Evolutionary conservation across 2,329 filamentous ascomycete species (phyloP).

Genomic region (Penicillium sp.): DNA sequence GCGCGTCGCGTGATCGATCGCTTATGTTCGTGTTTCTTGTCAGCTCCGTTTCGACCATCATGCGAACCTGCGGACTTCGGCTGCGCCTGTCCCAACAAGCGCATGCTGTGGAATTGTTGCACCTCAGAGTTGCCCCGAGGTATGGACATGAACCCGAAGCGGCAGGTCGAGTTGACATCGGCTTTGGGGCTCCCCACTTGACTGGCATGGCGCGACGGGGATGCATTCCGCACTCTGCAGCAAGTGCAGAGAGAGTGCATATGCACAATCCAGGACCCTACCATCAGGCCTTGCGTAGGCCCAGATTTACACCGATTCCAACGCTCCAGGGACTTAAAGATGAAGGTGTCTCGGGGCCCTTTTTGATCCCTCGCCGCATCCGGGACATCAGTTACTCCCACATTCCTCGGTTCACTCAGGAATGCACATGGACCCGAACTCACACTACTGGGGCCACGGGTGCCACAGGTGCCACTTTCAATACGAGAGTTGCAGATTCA

Average conservation of each 20-base stretch:
- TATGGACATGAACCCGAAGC: background rate
- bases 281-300: background rate
- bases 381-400: slow-evolving; percentile 7
- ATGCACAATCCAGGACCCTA: background rate
- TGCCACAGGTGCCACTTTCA: slow-evolving; percentile 11
- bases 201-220: background rate
- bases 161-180: background rate
- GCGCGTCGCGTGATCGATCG: background rate
- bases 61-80: background rate
- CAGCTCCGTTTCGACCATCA: background rate
- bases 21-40: background rate
- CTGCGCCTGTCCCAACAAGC: background rate
- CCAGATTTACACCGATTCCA: background rate
- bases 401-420: slow-evolving; percentile 1
- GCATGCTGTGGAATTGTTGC: background rate
- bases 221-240: background rate
- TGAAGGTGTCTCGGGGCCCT: background rate
- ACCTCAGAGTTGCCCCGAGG: background rate
- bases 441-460: slow-evolving; percentile 2
- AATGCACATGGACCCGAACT: slow-evolving; percentile 8
- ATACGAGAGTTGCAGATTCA: slow-evolving; percentile 12
- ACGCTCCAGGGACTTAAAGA: background rate
- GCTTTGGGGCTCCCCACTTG: background rate
- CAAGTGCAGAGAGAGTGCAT: background rate
- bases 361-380: slow-evolving; percentile 7